Conservation (phyloP, 148 eudicot species). For the Gaultheria prostrata region DNA sequence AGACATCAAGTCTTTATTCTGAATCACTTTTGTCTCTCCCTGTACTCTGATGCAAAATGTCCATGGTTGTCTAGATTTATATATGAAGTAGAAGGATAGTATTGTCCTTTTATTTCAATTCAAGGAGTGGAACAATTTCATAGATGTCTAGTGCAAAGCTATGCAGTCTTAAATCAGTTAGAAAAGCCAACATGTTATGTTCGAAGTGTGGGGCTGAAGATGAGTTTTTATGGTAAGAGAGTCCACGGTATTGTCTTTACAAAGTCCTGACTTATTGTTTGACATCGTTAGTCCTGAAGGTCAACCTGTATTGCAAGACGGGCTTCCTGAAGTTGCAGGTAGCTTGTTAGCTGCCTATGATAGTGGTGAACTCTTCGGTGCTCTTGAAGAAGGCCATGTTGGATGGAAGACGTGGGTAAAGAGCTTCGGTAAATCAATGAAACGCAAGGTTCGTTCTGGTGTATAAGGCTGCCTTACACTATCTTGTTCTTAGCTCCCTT, state of each 20-base stretch:
- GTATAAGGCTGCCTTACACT: not conserved
- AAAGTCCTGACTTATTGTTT: not conserved
- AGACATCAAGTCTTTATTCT: not conserved
- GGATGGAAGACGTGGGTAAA: constrained; percentile 97
- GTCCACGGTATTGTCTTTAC: not conserved
- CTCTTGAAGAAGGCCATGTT: constrained; percentile 70
- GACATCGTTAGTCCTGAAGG: constrained; percentile 64
- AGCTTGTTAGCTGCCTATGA: constrained; percentile 75
- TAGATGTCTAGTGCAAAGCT: not conserved
- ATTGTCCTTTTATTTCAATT: not conserved
- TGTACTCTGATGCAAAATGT: not conserved
- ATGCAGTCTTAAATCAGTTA: not conserved
- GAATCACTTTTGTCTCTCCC: not conserved
- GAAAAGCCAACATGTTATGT: not conserved
- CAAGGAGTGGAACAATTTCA: not conserved
- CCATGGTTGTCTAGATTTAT: not conserved
- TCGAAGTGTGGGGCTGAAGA: not conserved
- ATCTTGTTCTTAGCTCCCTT: not conserved
- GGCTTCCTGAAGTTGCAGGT: constrained; percentile 67
- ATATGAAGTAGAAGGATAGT: not conserved
- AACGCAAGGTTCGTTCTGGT: constrained; percentile 72
- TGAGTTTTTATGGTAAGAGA: not conserved
- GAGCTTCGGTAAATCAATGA: constrained; percentile 72
- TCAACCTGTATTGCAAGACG: constrained; percentile 66
- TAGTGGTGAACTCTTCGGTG: constrained; percentile 62